These are phyloP conservation scores for Boletus smithii DNA, from an alignment of 1,284 basidiomycete species.

Conservation along the genomic window DNA sequence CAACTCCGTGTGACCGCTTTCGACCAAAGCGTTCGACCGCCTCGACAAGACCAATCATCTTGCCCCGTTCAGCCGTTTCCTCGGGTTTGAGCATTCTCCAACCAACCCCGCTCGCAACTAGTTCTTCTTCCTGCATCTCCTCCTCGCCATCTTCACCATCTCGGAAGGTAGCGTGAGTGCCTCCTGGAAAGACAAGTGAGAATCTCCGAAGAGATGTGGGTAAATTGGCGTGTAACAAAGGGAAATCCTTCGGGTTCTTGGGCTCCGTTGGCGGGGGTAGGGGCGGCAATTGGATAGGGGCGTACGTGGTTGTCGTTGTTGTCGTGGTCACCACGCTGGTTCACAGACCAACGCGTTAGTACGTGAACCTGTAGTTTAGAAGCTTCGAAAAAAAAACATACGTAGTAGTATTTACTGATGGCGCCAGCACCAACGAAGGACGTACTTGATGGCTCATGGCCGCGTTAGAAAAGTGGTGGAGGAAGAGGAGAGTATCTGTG, in stretches of 20 bases:
- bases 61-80: constrained; percentile 47
- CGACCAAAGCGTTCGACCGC: constrained; percentile 78
- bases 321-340: constrained; percentile 80
- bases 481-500: constrained; percentile 19
- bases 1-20: constrained; percentile 67
- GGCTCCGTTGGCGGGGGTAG: constrained; percentile 65
- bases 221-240: constrained; percentile 65
- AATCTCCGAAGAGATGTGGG: constrained; percentile 69
- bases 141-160: constrained; percentile 61
- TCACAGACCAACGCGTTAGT: constrained; percentile 30
- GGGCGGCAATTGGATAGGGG: constrained; percentile 72
- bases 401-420: constrained; percentile 76
- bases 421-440: constrained; percentile 64
- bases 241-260: constrained; percentile 76
- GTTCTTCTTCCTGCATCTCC: constrained; percentile 69
- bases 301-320: constrained; percentile 80
- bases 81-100: constrained; percentile 73
- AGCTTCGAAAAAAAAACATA: constrained; percentile 36
- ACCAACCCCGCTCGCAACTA: constrained; percentile 59
- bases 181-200: constrained; percentile 74
- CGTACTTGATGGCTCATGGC: constrained; percentile 56
- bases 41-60: constrained; percentile 63
- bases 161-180: constrained; percentile 70
- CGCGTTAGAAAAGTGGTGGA: constrained; percentile 24
- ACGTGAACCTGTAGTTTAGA: constrained; percentile 5